Conservation (phyloP, 768 basidiomycete species). For the Sporobolomyces pararoseus region DNA sequence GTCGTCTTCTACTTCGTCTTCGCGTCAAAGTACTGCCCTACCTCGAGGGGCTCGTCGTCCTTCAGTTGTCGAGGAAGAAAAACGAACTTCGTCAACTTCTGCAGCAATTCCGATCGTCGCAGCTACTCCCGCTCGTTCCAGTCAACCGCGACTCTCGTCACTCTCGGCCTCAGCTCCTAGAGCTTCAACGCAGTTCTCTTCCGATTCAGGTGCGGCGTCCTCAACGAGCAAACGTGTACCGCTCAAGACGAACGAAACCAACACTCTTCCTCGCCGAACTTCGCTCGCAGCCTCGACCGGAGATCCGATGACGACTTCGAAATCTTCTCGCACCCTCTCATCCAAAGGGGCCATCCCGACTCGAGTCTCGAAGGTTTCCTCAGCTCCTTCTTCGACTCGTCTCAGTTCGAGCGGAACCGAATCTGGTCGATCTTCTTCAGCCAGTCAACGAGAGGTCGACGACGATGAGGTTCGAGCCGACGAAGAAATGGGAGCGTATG, state of each 20-base stretch:
- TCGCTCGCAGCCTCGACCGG: slow-evolving; percentile 17
- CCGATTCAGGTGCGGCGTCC: neutral
- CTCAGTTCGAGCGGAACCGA: slow-evolving; percentile 66
- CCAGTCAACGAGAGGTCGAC: slow-evolving; percentile 59
- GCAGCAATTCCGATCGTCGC: neutral
- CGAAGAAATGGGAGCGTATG: slow-evolving; percentile 95
- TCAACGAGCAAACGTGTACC: neutral
- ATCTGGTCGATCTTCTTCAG: slow-evolving; percentile 78
- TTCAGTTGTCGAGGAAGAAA: slow-evolving; percentile 22
- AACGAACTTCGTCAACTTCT: neutral
- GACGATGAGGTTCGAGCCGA: slow-evolving; percentile 86
- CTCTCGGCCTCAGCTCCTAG: slow-evolving; percentile 22
- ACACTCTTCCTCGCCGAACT: slow-evolving; percentile 7
- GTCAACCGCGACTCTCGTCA: neutral
- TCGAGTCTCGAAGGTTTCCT: slow-evolving; percentile 50
- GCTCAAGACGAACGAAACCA: slow-evolving; percentile 8
- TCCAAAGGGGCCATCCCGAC: slow-evolving; percentile 58
- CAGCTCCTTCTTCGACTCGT: neutral
- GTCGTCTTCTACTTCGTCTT: slow-evolving; percentile 4
- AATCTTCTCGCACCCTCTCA: slow-evolving; percentile 48
- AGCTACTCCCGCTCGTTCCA: neutral
- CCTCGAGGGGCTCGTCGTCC: slow-evolving; percentile 14
- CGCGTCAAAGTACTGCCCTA: neutral
- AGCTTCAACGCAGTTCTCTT: neutral
- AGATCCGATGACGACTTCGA: slow-evolving; percentile 5